Conservation (phyloP, 1,284 basidiomycete species). For the Ceratobasidium sp. region DNA sequence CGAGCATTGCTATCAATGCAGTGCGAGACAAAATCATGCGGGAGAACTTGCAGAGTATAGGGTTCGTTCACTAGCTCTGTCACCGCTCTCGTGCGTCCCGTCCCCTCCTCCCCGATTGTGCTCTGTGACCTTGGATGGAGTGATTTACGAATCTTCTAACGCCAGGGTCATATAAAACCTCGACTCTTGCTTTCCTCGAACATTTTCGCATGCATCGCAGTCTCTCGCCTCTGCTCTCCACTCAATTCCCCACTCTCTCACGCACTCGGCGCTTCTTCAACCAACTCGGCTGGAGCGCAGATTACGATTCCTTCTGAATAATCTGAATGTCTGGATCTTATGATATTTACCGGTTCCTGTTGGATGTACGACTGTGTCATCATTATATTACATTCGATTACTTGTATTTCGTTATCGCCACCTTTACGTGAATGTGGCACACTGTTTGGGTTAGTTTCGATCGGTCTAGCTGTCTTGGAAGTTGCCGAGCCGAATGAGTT, state of each 20-base stretch:
- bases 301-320: neutral
- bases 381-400: neutral
- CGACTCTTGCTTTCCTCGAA: neutral
- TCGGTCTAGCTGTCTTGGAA: too few relatives aligned
- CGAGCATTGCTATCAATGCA: slow-evolving; percentile 26
- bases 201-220: neutral
- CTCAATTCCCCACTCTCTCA: neutral
- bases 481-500: neutral
- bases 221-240: neutral
- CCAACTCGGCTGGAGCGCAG: too few relatives aligned
- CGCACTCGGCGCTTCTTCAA: neutral
- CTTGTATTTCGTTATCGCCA: slow-evolving; percentile 3
- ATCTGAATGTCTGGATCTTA: slow-evolving; percentile 16
- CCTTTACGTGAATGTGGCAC: too few relatives aligned
- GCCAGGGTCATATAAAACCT: slow-evolving; percentile 16
- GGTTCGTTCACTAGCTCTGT: slow-evolving; percentile 28
- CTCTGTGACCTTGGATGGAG: neutral
- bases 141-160: slow-evolving; percentile 5
- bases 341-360: slow-evolving; percentile 17
- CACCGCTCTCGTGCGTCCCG: neutral
- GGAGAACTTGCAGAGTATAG: slow-evolving; percentile 40
- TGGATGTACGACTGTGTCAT: neutral
- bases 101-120: neutral
- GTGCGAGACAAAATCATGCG: slow-evolving; percentile 42
- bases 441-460: neutral